Conservation (phyloP, 2,329 filamentous ascomycete genomes). For the Ascochyta fabae region DNA sequence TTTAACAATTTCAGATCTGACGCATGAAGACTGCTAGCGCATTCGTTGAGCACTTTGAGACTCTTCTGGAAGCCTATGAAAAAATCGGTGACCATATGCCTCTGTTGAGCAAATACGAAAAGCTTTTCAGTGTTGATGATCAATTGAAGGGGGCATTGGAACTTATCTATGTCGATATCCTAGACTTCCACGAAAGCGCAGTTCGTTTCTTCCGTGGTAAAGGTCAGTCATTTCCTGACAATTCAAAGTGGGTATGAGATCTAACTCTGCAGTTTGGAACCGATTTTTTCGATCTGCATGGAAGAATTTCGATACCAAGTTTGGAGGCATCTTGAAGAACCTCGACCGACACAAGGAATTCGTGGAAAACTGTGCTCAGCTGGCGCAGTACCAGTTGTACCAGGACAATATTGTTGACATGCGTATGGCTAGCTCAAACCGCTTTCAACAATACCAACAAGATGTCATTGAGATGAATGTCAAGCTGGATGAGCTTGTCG, state of each 20-base stretch:
- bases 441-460: constrained; percentile 17
- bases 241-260: constrained; percentile 7
- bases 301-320: constrained; percentile 38
- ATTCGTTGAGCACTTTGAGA: constrained; percentile 46
- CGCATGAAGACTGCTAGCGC: constrained; percentile 34
- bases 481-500: constrained; percentile 19
- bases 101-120: constrained; percentile 42
- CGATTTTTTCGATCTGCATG: constrained; percentile 33
- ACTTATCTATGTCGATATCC: constrained; percentile 48
- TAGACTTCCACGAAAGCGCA: constrained; percentile 49
- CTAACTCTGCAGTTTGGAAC: constrained; percentile 22
- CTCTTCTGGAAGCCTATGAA: constrained; percentile 49
- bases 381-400: constrained; percentile 22
- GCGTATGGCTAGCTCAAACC: neutral
- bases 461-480: constrained; percentile 22
- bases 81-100: constrained; percentile 50
- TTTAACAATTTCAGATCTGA: neutral
- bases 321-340: constrained; percentile 36
- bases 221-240: constrained; percentile 14
- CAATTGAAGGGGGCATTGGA: constrained; percentile 43
- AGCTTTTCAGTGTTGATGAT: constrained; percentile 35
- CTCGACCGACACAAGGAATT: constrained; percentile 35
- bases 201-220: constrained; percentile 36
- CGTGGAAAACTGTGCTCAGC: constrained; percentile 30
- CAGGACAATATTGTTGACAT: neutral